Evolutionary conservation across 805 yeast genomes (phyloP).

Genomic region (Cyberlindnera maritima): DNA sequence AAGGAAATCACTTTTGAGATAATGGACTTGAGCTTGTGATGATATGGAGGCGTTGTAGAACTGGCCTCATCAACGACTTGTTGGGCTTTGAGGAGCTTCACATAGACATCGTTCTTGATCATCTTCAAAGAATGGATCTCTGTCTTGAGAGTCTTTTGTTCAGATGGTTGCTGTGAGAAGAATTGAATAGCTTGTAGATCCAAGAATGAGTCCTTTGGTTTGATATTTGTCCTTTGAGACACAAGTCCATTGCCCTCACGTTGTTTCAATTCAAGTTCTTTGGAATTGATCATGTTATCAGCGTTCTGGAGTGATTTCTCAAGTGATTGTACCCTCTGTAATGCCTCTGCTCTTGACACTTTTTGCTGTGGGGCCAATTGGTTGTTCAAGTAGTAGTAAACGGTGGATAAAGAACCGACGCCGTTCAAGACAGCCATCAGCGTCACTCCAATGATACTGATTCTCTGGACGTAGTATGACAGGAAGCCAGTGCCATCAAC

Average conservation of each 20-base stretch:
- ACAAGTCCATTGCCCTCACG: slow-evolving; percentile 1
- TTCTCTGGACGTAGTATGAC: slow-evolving; percentile 18
- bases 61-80: slow-evolving; percentile 2
- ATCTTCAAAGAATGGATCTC: slow-evolving; percentile 23
- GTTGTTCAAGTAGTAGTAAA: slow-evolving; percentile 24
- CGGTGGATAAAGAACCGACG: slow-evolving; percentile 28
- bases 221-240: slow-evolving; percentile 20
- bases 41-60: neutral
- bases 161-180: slow-evolving; percentile 3
- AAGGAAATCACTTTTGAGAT: slow-evolving; percentile 24
- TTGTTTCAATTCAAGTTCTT: slow-evolving; percentile 14
- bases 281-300: slow-evolving; percentile 20
- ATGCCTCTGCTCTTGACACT: slow-evolving; percentile 5
- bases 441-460: slow-evolving; percentile 28
- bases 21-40: neutral
- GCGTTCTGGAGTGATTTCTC: slow-evolving; percentile 19
- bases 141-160: slow-evolving; percentile 3
- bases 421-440: slow-evolving; percentile 27
- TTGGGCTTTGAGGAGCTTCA: slow-evolving; percentile 20
- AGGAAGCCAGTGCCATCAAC: slow-evolving; percentile 12
- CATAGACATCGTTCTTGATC: slow-evolving; percentile 25
- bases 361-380: slow-evolving; percentile 4
- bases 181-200: slow-evolving; percentile 15
- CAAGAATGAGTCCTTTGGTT: slow-evolving; percentile 24
- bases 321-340: slow-evolving; percentile 12